These are phyloP conservation scores for Balansia obtecta DNA, from an alignment of 2,329 filamentous ascomycete species.

Conservation along the genomic window DNA sequence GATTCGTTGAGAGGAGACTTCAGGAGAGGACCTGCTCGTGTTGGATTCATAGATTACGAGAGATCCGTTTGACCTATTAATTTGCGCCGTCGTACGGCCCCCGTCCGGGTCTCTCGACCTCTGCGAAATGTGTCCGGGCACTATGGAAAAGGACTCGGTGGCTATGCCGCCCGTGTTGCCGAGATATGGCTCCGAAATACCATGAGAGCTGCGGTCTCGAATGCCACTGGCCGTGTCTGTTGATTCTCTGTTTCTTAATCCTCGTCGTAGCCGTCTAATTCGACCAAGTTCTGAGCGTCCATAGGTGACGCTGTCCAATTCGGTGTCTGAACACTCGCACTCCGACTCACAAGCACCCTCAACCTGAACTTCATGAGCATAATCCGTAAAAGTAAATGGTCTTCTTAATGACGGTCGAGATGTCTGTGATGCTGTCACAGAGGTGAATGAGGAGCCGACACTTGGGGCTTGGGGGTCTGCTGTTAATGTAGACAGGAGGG, in stretches of 20 bases:
- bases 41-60: conserved; percentile 6
- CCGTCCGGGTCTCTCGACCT: neutral
- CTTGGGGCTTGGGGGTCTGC: conserved; percentile 74
- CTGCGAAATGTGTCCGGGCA: neutral
- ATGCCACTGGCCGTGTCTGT: conserved; percentile 6
- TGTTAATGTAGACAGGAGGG: conserved; percentile 65
- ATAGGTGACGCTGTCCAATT: conserved; percentile 39
- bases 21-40: neutral
- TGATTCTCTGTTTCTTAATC: neutral
- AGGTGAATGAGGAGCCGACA: conserved; percentile 71
- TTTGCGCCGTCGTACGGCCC: conserved; percentile 1
- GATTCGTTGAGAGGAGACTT: neutral
- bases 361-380: conserved; percentile 19
- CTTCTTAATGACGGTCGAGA: conserved; percentile 33
- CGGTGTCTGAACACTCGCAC: conserved; percentile 43
- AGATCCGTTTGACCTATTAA: conserved; percentile 1
- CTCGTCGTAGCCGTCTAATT: conserved; percentile 8
- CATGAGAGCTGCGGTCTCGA: conserved; percentile 10
- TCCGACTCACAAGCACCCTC: conserved; percentile 39
- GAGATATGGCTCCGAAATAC: conserved; percentile 5
- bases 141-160: neutral
- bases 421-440: conserved; percentile 34
- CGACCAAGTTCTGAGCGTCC: conserved; percentile 14
- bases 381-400: conserved; percentile 19
- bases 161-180: neutral